Conservation (phyloP, 768 basidiomycete species). For the Boletus rex-veris region DNA sequence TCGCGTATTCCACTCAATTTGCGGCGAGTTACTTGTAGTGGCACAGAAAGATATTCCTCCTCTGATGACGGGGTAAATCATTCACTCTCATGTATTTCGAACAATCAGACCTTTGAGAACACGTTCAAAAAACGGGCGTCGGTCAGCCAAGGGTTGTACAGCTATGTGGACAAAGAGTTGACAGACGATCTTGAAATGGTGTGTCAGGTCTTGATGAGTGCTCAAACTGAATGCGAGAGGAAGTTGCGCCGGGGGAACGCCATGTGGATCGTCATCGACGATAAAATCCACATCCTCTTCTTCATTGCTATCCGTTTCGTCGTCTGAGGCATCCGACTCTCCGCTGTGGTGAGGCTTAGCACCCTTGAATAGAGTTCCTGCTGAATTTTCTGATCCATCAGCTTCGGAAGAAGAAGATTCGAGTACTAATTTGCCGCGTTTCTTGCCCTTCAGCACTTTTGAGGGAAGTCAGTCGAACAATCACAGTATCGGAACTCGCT, state of each 20-base stretch:
- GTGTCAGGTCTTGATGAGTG: conserved; percentile 66
- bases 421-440: conserved; percentile 35
- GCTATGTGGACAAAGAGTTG: conserved; percentile 85
- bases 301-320: conserved; percentile 26
- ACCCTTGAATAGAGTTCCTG: conserved; percentile 40
- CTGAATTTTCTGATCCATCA: conserved; percentile 28
- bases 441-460: conserved; percentile 37
- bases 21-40: conserved; percentile 62
- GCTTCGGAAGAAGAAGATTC: conserved; percentile 33
- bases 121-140: conserved; percentile 54
- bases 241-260: conserved; percentile 41
- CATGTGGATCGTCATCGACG: conserved; percentile 60
- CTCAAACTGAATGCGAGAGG: conserved; percentile 80
- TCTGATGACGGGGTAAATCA: conserved; percentile 28
- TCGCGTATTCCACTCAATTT: conserved; percentile 69
- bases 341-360: conserved; percentile 40
- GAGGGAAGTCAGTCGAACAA: not conserved
- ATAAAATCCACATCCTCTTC: conserved; percentile 42
- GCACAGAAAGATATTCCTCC: conserved; percentile 71
- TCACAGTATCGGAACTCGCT: not conserved
- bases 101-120: conserved; percentile 42
- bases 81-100: not conserved
- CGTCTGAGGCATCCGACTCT: conserved; percentile 36
- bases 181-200: conserved; percentile 85
- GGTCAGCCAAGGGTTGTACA: conserved; percentile 49